Evolutionary conservation across 2,329 filamentous ascomycete genomes (phyloP), one percentile per base, ranked within the genome.

Genomic region (Sporothrix humicola): DNA sequence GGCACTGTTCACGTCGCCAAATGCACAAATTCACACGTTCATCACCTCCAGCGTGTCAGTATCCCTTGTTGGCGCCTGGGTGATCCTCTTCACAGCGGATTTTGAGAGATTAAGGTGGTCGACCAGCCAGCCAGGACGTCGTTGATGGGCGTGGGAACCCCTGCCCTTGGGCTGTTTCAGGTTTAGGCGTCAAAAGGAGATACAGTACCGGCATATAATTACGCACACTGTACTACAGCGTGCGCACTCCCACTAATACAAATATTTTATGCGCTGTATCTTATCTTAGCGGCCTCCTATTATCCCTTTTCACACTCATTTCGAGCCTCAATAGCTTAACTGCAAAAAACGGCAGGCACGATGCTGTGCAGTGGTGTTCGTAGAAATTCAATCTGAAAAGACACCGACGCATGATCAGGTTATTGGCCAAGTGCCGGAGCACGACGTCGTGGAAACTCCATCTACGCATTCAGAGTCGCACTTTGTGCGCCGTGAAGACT

Each of bases 231-330:
- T 63, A 46, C 44, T 46, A 23, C 59, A 46, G 8, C 23, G 31
- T 68, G 37, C 56, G 37, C 56, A 37, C 26, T 10, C n/a, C 56
- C 26, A 37, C 56, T 37, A 37, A 59, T 59, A 50, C 13, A 37
- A 23, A 37, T 31, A 37, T 59, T 59, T 37, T 59, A 59, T 59
- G 56, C 56, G 44, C 59, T 46, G 59, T 63, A 63, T 63, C 59
- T 63, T 63, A 63, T 63, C 59, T 63, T 63, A 63, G 59, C 37
- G 42, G 59, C 23, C 56, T 63, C 59, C 37, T 63, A 31, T 59
- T 59, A 59, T 59, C 56, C 26, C 56, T 6, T 37, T 37, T 37
- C 31, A 37, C 31, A 37, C 31, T n/a, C n/a, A 59, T 37, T 59
- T 59, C 13, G 56, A 59, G 26, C 31, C 31, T 37, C 31, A 37